Base-by-base conservation (phyloP, 139 green algal species). In the Chlamydomonas eustigma region DNA sequence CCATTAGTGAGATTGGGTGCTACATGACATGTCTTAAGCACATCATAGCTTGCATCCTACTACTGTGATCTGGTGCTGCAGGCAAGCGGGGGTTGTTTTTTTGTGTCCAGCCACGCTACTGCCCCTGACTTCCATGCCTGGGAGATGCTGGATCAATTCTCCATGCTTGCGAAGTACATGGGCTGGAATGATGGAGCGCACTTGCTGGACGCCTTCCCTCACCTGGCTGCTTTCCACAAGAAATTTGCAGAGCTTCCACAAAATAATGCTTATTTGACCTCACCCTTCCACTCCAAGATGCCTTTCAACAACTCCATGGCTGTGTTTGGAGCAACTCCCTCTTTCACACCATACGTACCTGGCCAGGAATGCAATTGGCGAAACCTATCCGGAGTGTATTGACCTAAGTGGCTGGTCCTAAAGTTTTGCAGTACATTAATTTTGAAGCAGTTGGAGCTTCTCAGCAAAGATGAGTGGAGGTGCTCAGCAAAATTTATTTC, bases 231-330 rank as follows among this genome's bases (percentile, higher is more conserved):
- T 34, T 73, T 73, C 65, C 34, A 73, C 65, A 39, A 37, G 12
- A 51, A 50, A 5, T 73, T 73, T 39, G 65, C 65, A n/a, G 65
- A 8, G 65, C 65, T 73, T 5, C 65, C 65, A 8, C 33, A 5
- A 18, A 73, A 50, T 31, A 34, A 32, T 12, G 3, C 12, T 3
- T 73, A 73, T 34, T 25, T 73, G 18, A 34, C 32, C 24, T 73
- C 65, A 18, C 32, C 34, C 28, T 34, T 73, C 12, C 58, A 69
- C 58, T 38, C 65, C 18, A 73, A 73, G 65, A 25, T 73, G 34
- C 32, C 65, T 51, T 73, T 44, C 65, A 73, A 73, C 65, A 73
- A 73, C 65, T 51, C 39, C 8, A 73, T 73, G 65, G 65, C 65
- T 24, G 65, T 39, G 4, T 73, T 73, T 39, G 65, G 65, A n/a